These are phyloP conservation scores for Ensete glaucum DNA, from an alignment of 176 grass and related monocot species.

Conservation along the genomic window DNA sequence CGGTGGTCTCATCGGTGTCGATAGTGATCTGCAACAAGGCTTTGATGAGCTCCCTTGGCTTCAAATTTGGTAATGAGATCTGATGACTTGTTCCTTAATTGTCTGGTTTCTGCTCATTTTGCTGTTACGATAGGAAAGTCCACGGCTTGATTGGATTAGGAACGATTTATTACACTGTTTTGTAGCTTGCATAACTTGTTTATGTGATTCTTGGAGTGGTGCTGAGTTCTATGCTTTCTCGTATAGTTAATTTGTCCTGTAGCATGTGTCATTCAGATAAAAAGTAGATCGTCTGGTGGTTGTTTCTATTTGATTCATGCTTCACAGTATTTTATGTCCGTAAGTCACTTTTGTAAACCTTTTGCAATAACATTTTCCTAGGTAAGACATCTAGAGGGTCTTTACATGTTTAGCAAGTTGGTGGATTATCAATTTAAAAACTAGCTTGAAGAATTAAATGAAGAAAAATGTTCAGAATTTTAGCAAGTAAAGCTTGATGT, in stretches of 20 bases:
- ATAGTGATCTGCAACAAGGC: conserved; percentile 33
- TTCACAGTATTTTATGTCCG: not conserved
- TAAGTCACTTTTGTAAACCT: not conserved
- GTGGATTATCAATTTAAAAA: not conserved
- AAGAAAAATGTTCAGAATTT: not conserved
- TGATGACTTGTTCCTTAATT: not conserved
- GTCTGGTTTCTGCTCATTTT: not conserved
- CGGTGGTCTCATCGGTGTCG: conserved; percentile 29
- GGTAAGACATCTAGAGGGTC: not conserved
- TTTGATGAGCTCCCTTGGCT: conserved; percentile 21
- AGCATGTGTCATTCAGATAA: not conserved
- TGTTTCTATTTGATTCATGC: not conserved
- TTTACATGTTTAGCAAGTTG: not conserved
- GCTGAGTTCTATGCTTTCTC: not conserved
- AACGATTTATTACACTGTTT: no score
- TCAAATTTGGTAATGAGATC: conserved; percentile 24
- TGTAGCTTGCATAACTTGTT: not conserved
- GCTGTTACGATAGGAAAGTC: not conserved
- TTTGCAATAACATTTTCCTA: not conserved
- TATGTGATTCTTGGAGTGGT: not conserved
- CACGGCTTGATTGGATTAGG: not conserved
- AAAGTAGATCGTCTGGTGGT: not conserved
- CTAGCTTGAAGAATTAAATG: not conserved
- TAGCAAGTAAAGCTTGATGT: not conserved
- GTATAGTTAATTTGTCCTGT: not conserved